Evolutionary conservation across 805 yeast species (phyloP).

Genomic region (Spathaspora hagerdaliae): DNA sequence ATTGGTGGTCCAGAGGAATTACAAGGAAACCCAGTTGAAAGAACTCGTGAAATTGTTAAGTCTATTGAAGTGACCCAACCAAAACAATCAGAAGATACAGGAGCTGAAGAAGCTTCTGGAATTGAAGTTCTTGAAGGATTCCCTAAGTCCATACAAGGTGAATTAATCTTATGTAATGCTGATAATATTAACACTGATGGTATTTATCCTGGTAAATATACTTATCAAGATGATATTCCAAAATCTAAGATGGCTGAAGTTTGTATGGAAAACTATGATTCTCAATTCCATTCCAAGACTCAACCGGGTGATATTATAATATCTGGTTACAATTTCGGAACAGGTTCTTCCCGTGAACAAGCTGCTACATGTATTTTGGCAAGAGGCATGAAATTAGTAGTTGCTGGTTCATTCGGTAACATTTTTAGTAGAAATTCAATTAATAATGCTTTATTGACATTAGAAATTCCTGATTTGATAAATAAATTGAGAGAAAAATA

Average conservation of each 20-base stretch:
- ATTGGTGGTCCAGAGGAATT: slow-evolving; percentile 92
- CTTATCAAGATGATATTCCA: slow-evolving; percentile 96
- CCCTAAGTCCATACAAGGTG: slow-evolving; percentile 87
- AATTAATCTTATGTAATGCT: slow-evolving; percentile 91
- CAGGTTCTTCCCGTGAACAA: slow-evolving; percentile 74
- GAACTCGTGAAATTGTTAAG: slow-evolving; percentile 47
- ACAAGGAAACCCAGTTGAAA: slow-evolving; percentile 49
- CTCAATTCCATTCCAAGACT: slow-evolving; percentile 79
- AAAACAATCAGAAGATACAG: slow-evolving; percentile 22
- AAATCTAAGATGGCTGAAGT: slow-evolving; percentile 97
- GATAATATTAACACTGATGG: slow-evolving; percentile 98
- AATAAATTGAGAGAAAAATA: slow-evolving; percentile 70
- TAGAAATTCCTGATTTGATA: slow-evolving; percentile 88
- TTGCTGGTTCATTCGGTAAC: slow-evolving; percentile 96
- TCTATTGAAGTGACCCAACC: slow-evolving; percentile 26
- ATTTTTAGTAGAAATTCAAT: slow-evolving; percentile 94
- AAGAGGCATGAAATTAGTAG: slow-evolving; percentile 86
- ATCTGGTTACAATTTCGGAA: slow-evolving; percentile 94
- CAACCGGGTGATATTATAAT: slow-evolving; percentile 85
- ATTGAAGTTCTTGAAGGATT: slow-evolving; percentile 86
- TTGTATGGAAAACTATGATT: slow-evolving; percentile 98
- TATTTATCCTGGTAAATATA: slow-evolving; percentile 97
- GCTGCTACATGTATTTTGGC: slow-evolving; percentile 98
- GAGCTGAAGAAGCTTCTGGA: slow-evolving; percentile 34
- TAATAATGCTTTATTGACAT: slow-evolving; percentile 89